phyloP scores from a whole-genome alignment of 768 basidiomycete species.

The Lactarius hatsudake region DNA sequence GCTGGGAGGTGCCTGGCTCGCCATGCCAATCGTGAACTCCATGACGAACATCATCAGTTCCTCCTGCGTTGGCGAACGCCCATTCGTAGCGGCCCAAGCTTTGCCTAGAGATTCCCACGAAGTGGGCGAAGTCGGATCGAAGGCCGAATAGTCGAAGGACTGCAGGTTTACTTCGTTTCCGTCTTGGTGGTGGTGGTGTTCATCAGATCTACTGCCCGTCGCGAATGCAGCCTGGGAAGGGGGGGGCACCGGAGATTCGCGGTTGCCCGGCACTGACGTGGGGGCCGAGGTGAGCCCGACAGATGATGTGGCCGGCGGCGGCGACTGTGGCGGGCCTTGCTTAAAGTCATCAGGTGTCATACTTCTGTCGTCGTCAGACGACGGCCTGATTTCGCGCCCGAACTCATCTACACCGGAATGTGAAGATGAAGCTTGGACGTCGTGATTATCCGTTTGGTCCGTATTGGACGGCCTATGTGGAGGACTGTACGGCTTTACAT shows the following conservation, averaged over 20 bases:
- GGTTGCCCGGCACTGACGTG: neutral
- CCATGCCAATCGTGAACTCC: constrained; percentile 34
- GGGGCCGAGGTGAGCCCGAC: constrained; percentile 21
- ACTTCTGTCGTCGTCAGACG: constrained; percentile 39
- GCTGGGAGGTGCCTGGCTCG: neutral
- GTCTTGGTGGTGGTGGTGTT: constrained; percentile 6
- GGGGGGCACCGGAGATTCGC: constrained; percentile 1
- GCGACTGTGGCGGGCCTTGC: constrained; percentile 8
- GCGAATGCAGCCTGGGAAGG: constrained; percentile 2
- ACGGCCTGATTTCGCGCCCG: constrained; percentile 72
- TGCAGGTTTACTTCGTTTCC: constrained; percentile 45
- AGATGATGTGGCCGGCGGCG: constrained; percentile 27
- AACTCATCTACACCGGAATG: constrained; percentile 75
- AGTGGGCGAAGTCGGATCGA: constrained; percentile 68
- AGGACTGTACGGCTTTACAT: constrained; percentile 58
- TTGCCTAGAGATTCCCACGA: constrained; percentile 82
- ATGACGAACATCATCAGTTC: constrained; percentile 75
- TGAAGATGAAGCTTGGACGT: constrained; percentile 26
- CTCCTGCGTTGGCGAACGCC: constrained; percentile 66
- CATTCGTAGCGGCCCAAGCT: constrained; percentile 71
- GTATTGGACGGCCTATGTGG: constrained; percentile 36
- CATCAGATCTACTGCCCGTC: neutral
- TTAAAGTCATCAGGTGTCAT: constrained; percentile 19
- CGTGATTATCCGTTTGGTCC: constrained; percentile 21
- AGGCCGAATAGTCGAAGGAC: constrained; percentile 64